Conservation (phyloP, 2,329 filamentous ascomycete genomes). For the Penicillium thymicola region DNA sequence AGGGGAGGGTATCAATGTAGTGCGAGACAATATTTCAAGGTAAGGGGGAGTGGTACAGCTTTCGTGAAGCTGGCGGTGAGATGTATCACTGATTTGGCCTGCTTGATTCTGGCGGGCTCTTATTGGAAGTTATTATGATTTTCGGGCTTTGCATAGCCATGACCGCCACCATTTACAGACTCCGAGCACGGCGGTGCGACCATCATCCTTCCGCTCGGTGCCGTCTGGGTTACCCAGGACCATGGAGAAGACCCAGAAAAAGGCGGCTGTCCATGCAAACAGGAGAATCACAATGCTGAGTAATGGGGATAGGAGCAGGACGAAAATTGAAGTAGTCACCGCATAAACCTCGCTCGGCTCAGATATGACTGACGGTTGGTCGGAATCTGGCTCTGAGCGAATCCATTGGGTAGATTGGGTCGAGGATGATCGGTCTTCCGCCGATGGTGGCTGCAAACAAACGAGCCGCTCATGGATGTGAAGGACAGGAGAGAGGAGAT, state of each 20-base stretch:
- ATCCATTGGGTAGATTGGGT: constrained; percentile 33
- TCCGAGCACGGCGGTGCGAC: constrained; percentile 56
- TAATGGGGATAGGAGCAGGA: constrained; percentile 56
- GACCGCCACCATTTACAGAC: constrained; percentile 60
- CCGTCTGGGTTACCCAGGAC: constrained; percentile 62
- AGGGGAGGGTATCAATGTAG: constrained; percentile 3
- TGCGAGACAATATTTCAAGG: constrained; percentile 5
- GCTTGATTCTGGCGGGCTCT: not conserved
- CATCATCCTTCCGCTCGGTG: constrained; percentile 59
- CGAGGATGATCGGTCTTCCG: constrained; percentile 23
- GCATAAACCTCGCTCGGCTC: constrained; percentile 37
- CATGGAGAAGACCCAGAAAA: constrained; percentile 61
- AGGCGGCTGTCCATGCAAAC: constrained; percentile 57
- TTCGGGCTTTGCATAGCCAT: constrained; percentile 47
- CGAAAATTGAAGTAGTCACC: constrained; percentile 44
- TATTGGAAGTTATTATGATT: constrained; percentile 8
- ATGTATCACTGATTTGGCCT: not conserved
- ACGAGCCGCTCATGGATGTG: constrained; percentile 45
- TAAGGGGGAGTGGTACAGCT: not conserved
- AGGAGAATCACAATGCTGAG: constrained; percentile 56
- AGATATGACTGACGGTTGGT: constrained; percentile 21
- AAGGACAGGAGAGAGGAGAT: constrained; percentile 53
- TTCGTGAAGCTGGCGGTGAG: not conserved
- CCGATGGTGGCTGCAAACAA: constrained; percentile 22
- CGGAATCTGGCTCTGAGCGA: constrained; percentile 42